Evolutionary conservation across 164 flowering plant genomes (phyloP).

Genomic region (Paratinospora sagittata): DNA sequence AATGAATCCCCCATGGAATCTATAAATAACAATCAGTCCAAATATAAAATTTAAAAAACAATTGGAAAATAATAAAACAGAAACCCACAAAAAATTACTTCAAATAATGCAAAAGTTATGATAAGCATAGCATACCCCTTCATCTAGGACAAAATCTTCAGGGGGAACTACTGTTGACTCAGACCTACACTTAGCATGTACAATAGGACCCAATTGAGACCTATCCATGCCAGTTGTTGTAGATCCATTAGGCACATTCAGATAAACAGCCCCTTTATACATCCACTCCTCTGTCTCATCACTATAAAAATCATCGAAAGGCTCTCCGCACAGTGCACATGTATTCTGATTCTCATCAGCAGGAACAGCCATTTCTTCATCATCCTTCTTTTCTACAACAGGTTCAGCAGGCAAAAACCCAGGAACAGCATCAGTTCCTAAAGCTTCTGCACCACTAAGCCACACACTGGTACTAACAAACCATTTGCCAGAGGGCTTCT

Average conservation of each 20-base stretch:
- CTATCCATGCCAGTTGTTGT: conserved; percentile 47
- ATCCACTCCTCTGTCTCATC: conserved; percentile 98
- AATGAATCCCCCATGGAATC: neutral
- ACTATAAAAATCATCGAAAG: conserved; percentile 88
- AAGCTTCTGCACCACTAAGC: conserved; percentile 86
- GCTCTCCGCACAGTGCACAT: conserved; percentile 88
- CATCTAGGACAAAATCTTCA: conserved; percentile 41
- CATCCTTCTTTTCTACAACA: conserved; percentile 55
- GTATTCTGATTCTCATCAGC: conserved; percentile 87
- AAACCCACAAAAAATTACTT: neutral
- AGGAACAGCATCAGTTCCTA: conserved; percentile 75
- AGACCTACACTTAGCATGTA: conserved; percentile 86
- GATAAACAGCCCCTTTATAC: conserved; percentile 90
- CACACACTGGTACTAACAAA: conserved; percentile 75
- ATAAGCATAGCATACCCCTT: conserved; percentile 40
- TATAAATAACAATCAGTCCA: neutral
- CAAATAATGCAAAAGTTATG: neutral
- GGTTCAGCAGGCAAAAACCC: conserved; percentile 71
- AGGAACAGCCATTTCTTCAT: conserved; percentile 90
- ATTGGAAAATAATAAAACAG: too few relatives aligned
- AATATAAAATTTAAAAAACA: neutral
- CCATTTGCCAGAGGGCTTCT: conserved; percentile 93
- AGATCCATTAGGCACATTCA: conserved; percentile 66
- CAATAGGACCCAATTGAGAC: conserved; percentile 79
- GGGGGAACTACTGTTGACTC: conserved; percentile 44